These are phyloP conservation scores for Fusarium citri DNA, from an alignment of 2,329 filamentous ascomycete species.

Conservation along the genomic window DNA sequence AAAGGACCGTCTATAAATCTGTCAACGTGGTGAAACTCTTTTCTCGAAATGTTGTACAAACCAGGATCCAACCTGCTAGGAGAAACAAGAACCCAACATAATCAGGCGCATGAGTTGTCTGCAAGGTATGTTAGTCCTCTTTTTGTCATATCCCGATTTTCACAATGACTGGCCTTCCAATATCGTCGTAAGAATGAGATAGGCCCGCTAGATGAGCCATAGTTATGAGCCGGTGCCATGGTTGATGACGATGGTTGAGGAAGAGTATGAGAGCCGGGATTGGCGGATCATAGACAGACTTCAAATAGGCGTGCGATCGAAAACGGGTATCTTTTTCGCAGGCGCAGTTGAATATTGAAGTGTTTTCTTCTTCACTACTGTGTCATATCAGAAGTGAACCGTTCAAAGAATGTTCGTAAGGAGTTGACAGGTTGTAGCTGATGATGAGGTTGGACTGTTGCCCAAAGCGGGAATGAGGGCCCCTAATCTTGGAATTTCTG, in stretches of 20 bases:
- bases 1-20: conserved; percentile 45
- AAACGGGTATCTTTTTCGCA: not conserved
- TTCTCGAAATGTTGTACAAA: conserved; percentile 49
- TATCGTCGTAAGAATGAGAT: conserved; percentile 54
- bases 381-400: not conserved
- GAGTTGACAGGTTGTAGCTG: conserved; percentile 18
- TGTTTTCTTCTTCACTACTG: not conserved
- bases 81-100: conserved; percentile 83
- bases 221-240: conserved; percentile 46
- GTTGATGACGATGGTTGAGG: conserved; percentile 3
- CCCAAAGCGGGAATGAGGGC: conserved; percentile 12
- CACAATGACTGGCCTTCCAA: conserved; percentile 57
- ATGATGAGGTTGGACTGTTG: conserved; percentile 23
- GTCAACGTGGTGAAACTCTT: conserved; percentile 5
- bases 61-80: conserved; percentile 73
- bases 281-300: conserved; percentile 26
- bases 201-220: conserved; percentile 33
- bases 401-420: not conserved
- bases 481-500: conserved; percentile 28
- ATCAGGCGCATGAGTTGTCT: conserved; percentile 89
- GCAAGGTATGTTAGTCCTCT: not conserved
- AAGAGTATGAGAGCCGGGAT: conserved; percentile 5
- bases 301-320: not conserved
- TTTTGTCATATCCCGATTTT: not conserved
- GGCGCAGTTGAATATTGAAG: not conserved